Evolutionary conservation across 768 basidiomycete species (phyloP), one percentile per base, ranked within the genome.

Genomic region (Suillus tomentosus): DNA sequence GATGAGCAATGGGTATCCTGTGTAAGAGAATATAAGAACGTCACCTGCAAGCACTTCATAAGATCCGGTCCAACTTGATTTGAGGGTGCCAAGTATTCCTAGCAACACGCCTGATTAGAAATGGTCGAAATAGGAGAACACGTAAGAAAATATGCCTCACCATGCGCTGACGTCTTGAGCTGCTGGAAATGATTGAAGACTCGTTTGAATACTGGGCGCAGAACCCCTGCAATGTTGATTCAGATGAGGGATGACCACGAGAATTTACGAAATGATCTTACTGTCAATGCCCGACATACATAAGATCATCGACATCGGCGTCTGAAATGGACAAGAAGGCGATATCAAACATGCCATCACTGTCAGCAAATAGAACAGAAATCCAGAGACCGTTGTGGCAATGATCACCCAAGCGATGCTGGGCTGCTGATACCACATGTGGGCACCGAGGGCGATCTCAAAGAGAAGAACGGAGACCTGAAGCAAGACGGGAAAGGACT

Each of bases 391-490:
- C 19, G 39, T 60, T 3, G 14, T 57, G 11, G 10, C 50, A 31
- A 54, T 37, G 15, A 64, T 45, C 13, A 61, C 59, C 10, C 24
- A 60, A 8, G 50, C 60, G 22, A 64, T 51, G 15, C 15, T 55
- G n/a, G 11, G 7, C 19, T 36, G 19, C 37, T 31, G 4, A 9
- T 2, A 10, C 64, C 64, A 64, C 10, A 64, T 19, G 15, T 31
- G 15, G 3, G 64, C 64, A 7, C 39, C 6, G 24, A 69, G 48
- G 14, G 68, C 58, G 15, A 60, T 34, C n/a, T 53, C 67, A 42
- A 67, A 67, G 19, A 69, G 57, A 14, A 67, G 51, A 0, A 68
- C 15, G 3, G 67, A 54, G n/a, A 60, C 9, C 43, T 68, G 67
- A 22, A 61, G 63, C 8, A 68, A 37, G 17, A 67, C 5, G 31